phyloP scores from a whole-genome alignment of 2,329 filamentous ascomycete species.

The Epichloe aotearoae region DNA sequence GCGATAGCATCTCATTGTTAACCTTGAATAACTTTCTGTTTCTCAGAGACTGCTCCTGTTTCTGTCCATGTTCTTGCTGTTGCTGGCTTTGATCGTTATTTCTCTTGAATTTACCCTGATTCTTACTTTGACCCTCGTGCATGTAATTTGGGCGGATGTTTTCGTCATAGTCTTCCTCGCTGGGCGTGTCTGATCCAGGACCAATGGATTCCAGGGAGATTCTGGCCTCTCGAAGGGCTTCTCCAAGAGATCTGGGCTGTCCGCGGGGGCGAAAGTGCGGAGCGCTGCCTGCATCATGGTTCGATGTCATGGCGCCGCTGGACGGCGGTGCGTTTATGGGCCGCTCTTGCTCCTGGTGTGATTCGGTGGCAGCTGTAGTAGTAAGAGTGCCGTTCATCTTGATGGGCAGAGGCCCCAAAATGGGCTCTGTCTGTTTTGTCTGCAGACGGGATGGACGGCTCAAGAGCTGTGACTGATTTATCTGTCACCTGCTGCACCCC shows the following conservation, averaged over 20 bases:
- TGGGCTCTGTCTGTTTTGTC: background rate
- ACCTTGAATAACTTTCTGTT: background rate
- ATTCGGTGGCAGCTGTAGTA: background rate
- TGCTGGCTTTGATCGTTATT: background rate
- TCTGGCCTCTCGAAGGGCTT: constrained; percentile 16
- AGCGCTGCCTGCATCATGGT: background rate
- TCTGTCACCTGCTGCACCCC: background rate
- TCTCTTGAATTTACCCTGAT: background rate
- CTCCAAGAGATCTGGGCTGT: constrained; percentile 13
- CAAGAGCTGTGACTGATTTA: background rate
- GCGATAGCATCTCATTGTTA: background rate
- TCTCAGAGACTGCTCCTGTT: background rate
- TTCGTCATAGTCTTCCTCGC: constrained; percentile 33
- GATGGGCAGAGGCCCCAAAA: background rate
- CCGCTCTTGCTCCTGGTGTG: background rate
- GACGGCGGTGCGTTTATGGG: background rate
- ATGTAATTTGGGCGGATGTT: constrained; percentile 17
- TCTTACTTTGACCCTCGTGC: constrained; percentile 3
- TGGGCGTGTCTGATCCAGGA: constrained; percentile 26
- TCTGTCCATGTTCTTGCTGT: background rate
- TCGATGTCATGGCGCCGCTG: background rate
- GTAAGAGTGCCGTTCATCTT: background rate
- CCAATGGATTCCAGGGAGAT: constrained; percentile 10
- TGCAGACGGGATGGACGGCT: background rate
- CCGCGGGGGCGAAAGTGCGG: background rate